Conservation (phyloP, 2,329 filamentous ascomycete species). For the Penicillium hesseltinei region DNA sequence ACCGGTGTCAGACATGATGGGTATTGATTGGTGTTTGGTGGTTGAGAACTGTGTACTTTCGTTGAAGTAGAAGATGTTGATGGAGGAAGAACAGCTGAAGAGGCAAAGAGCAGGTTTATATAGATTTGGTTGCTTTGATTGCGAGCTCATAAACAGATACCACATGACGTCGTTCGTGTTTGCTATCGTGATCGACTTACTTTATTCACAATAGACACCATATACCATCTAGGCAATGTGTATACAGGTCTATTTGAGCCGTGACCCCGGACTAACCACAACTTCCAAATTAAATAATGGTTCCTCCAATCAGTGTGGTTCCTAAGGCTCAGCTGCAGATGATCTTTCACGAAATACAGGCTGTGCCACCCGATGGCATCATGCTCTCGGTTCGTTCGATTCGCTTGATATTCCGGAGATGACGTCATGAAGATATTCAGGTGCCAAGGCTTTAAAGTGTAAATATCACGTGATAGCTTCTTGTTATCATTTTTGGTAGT, state of each 20-base stretch:
- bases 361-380: neutral
- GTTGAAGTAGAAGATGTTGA: neutral
- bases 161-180: slow-evolving; percentile 24
- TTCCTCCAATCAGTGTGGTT: neutral
- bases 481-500: neutral
- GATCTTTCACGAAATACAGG: neutral
- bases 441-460: too few relatives aligned
- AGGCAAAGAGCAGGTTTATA: slow-evolving; percentile 22
- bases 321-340: neutral
- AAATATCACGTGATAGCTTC: neutral
- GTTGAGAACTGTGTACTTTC: slow-evolving; percentile 10
- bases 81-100: neutral
- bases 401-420: neutral
- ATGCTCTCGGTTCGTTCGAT: neutral
- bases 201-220: slow-evolving; percentile 2
- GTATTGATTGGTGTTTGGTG: slow-evolving; percentile 19
- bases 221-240: neutral
- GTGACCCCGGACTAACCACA: neutral
- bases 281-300: too few relatives aligned
- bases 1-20: slow-evolving; percentile 59
- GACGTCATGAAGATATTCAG: neutral
- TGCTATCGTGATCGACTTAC: neutral
- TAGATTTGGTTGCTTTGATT: slow-evolving; percentile 10
- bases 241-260: neutral
- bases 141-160: neutral